Evolutionary conservation across 2,329 filamentous ascomycete species (phyloP).

Genomic region (Fusarium sterilihyphosum): DNA sequence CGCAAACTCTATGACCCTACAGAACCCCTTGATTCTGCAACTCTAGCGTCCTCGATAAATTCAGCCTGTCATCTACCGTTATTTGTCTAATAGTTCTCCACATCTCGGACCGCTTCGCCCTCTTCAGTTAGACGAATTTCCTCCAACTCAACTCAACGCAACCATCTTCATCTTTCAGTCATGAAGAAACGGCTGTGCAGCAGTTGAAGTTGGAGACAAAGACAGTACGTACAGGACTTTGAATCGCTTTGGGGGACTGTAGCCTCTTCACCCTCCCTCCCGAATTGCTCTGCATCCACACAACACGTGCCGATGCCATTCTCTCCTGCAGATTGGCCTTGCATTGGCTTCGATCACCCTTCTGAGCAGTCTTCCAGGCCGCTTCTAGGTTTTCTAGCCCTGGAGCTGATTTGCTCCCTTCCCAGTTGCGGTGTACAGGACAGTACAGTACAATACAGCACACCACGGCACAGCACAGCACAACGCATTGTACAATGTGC

Average conservation of each 20-base stretch:
- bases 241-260: not conserved
- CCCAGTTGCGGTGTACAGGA: slow-evolving; percentile 16
- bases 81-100: not conserved
- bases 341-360: slow-evolving; percentile 27
- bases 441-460: not conserved
- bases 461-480: not conserved
- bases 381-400: slow-evolving; percentile 34
- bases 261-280: not conserved
- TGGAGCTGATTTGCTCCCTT: not conserved
- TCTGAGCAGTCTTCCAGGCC: slow-evolving; percentile 14
- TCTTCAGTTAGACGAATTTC: not conserved
- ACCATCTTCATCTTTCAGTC: not conserved
- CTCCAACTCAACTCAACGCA: not conserved
- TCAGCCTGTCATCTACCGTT: slow-evolving; percentile 10
- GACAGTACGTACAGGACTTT: not conserved
- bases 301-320: slow-evolving; percentile 18
- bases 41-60: slow-evolving; percentile 1
- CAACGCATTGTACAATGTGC: not conserved
- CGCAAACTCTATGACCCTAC: slow-evolving; percentile 36
- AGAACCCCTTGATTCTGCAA: slow-evolving; percentile 2
- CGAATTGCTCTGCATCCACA: slow-evolving; percentile 3
- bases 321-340: slow-evolving; percentile 25
- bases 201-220: not conserved
- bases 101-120: not conserved
- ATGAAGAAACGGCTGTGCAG: slow-evolving; percentile 1